Evolutionary conservation across 805 yeast species (phyloP).

Genomic region (Yamadazyma kitorensis): DNA sequence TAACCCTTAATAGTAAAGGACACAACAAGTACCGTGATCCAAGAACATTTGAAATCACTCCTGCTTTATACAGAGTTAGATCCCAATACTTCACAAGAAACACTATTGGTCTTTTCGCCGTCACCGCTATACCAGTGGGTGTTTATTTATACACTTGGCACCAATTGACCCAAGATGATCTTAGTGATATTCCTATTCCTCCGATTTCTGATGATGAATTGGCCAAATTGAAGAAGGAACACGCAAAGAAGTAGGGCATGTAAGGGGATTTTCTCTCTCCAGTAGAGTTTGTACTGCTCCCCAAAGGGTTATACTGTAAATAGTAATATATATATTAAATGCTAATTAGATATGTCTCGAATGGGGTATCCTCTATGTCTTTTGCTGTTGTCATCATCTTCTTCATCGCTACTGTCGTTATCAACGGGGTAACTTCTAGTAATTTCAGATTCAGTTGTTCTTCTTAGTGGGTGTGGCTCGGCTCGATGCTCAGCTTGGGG

Average conservation of each 20-base stretch:
- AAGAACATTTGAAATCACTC: conserved; percentile 81
- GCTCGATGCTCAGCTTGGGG: neutral
- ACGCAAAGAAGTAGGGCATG: conserved; percentile 43
- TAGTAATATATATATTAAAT: conserved; percentile 9
- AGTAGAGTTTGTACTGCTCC: no score
- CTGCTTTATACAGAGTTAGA: conserved; percentile 89
- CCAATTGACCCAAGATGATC: conserved; percentile 72
- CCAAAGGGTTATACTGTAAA: conserved; percentile 10
- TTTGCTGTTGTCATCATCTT: neutral
- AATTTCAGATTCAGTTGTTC: conserved; percentile 1
- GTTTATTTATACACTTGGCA: conserved; percentile 65
- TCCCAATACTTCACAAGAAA: conserved; percentile 81
- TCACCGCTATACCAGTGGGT: conserved; percentile 64
- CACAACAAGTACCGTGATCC: conserved; percentile 54
- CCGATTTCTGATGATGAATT: conserved; percentile 81
- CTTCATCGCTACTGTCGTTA: neutral
- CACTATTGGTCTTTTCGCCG: conserved; percentile 55
- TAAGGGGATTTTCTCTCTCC: no score
- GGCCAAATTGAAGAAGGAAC: conserved; percentile 67
- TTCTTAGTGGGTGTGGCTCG: no score
- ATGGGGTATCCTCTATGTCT: conserved; percentile 12
- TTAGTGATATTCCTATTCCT: conserved; percentile 90
- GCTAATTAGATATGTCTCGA: conserved; percentile 4
- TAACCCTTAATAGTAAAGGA: conserved; percentile 33
- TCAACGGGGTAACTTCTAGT: conserved; percentile 1